Base-by-base conservation (phyloP, 805 yeast species). In the Starmerella lactis-condensi region DNA sequence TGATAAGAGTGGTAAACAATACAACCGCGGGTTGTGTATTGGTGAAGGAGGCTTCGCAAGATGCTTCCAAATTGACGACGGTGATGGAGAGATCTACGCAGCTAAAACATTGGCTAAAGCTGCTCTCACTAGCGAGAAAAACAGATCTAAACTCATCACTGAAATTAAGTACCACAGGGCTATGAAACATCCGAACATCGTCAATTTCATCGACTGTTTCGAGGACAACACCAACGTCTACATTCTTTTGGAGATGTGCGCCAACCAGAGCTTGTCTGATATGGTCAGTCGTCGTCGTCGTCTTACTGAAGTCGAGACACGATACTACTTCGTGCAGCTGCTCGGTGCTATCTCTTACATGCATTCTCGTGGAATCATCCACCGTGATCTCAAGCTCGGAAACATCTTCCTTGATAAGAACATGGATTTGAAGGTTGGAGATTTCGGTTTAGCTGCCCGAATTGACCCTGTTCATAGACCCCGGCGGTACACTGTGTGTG, bases 21-120 rank as follows among this genome's bases (percentile, higher is more conserved):
- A 77, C 54, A 79, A 76, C 41, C 68, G 96, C 50, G 96, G 96
- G 2, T 64, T 64, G 37, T 83, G 82, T 46, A 61, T 89, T 22
- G 98, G 98, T 22, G 96, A 85, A 58, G 99, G 99, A 38, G 99
- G 99, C 0, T 89, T 89, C 61, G 99, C 98, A 12, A 70, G 96
- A 50, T 89, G 99, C 52, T 89, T 89, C 58, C 95, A 89, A 53
- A 89, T 89, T 64, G 79, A 76, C 51, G 93, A 83, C 56, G 75
- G 81, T 38, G 40, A 47, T 15, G 96, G 96, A 22, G 69, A 70
- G 47, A 66, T 78, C 1, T 89, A 64, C 54, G 99, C 98, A 13
- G 98, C 98, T 20, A 89, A 89, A 51, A 91, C 98, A 0, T 92
- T 89, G 22, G 98, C 99, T 33, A 89, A 89, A 55, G 83, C 83